These are phyloP conservation scores for Triticum dicoccoides DNA, from an alignment of 176 grass and related monocot genomes.

Conservation along the genomic window DNA sequence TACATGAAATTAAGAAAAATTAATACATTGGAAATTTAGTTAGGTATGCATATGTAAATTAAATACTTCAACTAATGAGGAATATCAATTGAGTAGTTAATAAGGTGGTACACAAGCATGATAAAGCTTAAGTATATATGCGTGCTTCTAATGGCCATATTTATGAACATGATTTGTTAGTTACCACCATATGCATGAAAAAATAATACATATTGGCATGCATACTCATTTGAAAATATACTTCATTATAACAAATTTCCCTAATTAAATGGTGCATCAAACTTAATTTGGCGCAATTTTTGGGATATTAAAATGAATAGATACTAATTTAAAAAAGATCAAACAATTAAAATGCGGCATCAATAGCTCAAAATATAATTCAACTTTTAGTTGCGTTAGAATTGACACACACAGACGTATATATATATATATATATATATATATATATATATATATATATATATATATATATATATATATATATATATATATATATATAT, in stretches of 20 bases:
- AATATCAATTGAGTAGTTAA: conserved; percentile 22
- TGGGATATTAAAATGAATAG: not conserved
- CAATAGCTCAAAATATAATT: conserved; percentile 1
- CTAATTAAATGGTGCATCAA: conserved; percentile 8
- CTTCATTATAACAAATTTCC: not conserved
- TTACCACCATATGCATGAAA: not conserved
- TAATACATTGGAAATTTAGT: conserved; percentile 23
- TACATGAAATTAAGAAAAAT: conserved; percentile 27
- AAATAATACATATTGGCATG: conserved; percentile 2
- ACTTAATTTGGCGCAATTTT: conserved; percentile 4
- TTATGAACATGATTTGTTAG: conserved; percentile 23
- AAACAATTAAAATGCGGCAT: not conserved
- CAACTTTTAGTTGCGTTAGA: not conserved
- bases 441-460: too few species aligned
- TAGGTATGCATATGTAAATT: conserved; percentile 28
- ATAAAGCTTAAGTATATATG: conserved; percentile 16
- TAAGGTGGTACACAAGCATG: conserved; percentile 20
- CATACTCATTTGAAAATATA: conserved; percentile 24
- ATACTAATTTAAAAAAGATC: not conserved
- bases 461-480: too few species aligned
- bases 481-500: too few species aligned
- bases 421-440: too few species aligned
- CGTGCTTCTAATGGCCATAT: conserved; percentile 15
- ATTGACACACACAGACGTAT: not conserved
- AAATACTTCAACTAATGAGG: conserved; percentile 8